A percentile compares a stretch with the other conserved stretches of the same genome.
Evolutionary conservation across 805 yeast species (phyloP).

Genomic region (Lipomyces orientalis): DNA sequence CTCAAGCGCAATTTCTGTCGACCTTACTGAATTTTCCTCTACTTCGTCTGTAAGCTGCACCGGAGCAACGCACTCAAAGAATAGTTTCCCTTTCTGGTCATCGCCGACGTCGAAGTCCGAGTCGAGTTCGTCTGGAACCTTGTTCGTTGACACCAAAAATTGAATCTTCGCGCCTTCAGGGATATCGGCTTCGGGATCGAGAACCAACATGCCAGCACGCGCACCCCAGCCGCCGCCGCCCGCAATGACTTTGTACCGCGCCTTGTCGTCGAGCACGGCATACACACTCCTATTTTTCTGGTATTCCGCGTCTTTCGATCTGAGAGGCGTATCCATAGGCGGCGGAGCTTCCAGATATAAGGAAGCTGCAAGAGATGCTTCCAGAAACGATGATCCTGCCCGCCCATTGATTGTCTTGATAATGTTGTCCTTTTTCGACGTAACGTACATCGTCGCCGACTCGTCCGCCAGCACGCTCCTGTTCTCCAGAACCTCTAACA

Average conservation of each 20-base stretch:
- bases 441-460: constrained; percentile 49
- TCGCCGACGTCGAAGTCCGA: constrained; percentile 20
- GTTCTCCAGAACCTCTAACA: constrained; percentile 21
- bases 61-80: constrained; percentile 35
- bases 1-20: constrained; percentile 24
- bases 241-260: constrained; percentile 62
- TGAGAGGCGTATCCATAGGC: constrained; percentile 16
- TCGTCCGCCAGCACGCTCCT: constrained; percentile 3
- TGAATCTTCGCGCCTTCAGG: constrained; percentile 54
- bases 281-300: constrained; percentile 30
- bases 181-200: constrained; percentile 62
- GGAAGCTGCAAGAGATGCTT: constrained; percentile 41
- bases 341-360: constrained; percentile 32
- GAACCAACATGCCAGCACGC: constrained; percentile 66
- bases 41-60: constrained; percentile 26
- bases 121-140: background rate
- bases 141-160: constrained; percentile 43
- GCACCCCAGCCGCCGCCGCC: constrained; percentile 84
- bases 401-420: constrained; percentile 59
- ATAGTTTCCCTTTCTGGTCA: constrained; percentile 14
- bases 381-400: constrained; percentile 65
- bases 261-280: constrained; percentile 37
- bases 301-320: constrained; percentile 9
- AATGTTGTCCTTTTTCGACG: constrained; percentile 62
- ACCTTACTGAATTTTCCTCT: background rate